phyloP scores from a whole-genome alignment of 495 filamentous ascomycete genomes.

The Zalerion maritima region DNA sequence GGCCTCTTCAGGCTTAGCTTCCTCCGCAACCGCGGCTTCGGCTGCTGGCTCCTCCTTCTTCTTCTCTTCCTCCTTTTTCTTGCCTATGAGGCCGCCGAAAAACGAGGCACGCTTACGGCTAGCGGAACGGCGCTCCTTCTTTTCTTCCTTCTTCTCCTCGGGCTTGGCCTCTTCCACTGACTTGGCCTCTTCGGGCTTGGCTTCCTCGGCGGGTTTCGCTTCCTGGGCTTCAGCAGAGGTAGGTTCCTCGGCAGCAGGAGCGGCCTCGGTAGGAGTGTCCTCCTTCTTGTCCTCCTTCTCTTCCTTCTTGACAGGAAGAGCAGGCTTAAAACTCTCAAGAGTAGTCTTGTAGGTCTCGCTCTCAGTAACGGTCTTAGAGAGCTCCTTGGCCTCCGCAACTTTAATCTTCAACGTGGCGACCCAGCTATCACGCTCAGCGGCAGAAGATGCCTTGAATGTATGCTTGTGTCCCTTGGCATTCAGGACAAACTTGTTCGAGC shows the following conservation, averaged over 20 bases:
- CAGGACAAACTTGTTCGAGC: constrained; percentile 68
- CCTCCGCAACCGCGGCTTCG: constrained; percentile 26
- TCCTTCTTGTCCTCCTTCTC: constrained; percentile 38
- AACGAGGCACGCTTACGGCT: constrained; percentile 78
- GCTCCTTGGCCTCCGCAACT: constrained; percentile 61
- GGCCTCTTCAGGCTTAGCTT: constrained; percentile 30
- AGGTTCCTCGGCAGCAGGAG: constrained; percentile 34
- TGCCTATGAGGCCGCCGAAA: constrained; percentile 61
- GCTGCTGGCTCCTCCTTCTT: constrained; percentile 38
- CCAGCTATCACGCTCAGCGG: constrained; percentile 82
- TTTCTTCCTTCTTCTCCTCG: constrained; percentile 35
- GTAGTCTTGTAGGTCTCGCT: constrained; percentile 69
- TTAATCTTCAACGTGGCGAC: constrained; percentile 61
- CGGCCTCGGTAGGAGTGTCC: constrained; percentile 26
- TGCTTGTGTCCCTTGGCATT: constrained; percentile 77
- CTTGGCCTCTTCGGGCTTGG: constrained; percentile 24
- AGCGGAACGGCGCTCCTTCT: constrained; percentile 53
- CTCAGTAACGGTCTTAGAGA: constrained; percentile 49
- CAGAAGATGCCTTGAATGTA: constrained; percentile 61
- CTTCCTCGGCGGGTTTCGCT: constrained; percentile 22
- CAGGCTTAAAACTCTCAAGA: constrained; percentile 55
- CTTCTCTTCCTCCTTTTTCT: constrained; percentile 57
- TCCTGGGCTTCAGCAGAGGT: constrained; percentile 22
- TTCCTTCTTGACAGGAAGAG: constrained; percentile 29
- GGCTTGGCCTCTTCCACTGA: constrained; percentile 18